Conservation (phyloP, 2,329 filamentous ascomycete species). For the Arachnomyces sp. region DNA sequence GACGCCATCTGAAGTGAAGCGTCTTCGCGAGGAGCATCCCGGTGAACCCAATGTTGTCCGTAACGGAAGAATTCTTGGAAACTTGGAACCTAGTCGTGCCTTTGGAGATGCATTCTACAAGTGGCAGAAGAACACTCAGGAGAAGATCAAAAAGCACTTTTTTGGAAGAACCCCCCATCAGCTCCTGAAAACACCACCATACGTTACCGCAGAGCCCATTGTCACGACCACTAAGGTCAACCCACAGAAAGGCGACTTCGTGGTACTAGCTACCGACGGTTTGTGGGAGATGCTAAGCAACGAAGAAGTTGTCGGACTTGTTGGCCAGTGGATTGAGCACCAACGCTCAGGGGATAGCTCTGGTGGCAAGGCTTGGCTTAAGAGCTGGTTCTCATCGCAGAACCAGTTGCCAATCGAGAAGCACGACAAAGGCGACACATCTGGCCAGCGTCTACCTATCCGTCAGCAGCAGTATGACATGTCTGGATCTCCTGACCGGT, state of each 20-base stretch:
- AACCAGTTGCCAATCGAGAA: constrained; percentile 69
- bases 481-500: constrained; percentile 59
- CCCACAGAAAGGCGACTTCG: constrained; percentile 83
- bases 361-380: constrained; percentile 54
- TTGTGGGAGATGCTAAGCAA: constrained; percentile 99
- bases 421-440: constrained; percentile 36
- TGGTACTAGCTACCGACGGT: constrained; percentile 93
- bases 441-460: constrained; percentile 73
- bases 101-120: constrained; percentile 98
- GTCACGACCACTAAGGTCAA: constrained; percentile 88
- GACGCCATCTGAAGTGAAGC: constrained; percentile 73
- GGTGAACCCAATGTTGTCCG: constrained; percentile 79
- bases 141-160: constrained; percentile 73
- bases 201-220: constrained; percentile 92
- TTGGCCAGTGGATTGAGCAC: constrained; percentile 91
- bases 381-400: constrained; percentile 56
- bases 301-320: constrained; percentile 91
- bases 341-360: constrained; percentile 44
- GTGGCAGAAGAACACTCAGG: constrained; percentile 79
- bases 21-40: constrained; percentile 78
- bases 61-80: constrained; percentile 84
- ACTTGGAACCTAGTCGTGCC: constrained; percentile 83
- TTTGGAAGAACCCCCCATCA: constrained; percentile 73
- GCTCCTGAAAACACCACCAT: constrained; percentile 81
- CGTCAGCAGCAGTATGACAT: constrained; percentile 88